Base-by-base conservation (phyloP, 2,329 filamentous ascomycete species). In the Arthrinium phaeospermum region DNA sequence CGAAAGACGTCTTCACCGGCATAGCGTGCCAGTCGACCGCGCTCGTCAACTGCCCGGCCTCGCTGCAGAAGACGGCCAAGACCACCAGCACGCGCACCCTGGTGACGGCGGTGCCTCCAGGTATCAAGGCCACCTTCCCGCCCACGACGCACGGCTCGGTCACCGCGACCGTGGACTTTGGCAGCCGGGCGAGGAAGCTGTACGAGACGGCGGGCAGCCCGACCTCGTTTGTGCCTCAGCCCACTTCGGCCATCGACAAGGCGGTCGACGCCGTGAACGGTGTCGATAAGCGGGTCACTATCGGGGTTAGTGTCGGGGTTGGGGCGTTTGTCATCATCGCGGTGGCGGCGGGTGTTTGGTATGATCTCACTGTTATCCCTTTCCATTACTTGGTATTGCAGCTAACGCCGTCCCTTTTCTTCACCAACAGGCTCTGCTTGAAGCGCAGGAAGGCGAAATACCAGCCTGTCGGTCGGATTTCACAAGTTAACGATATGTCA, bases 31-130 rank as follows among this genome's bases (percentile, higher is more conserved):
- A 78, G 22, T 83, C 84, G 0, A 76, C 81, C 0, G 84, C 82
- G 0, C 71, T 87, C 0, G 75, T 84, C 45, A 85, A 87, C 75
- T 91, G 89, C 73, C 88, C 89, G 0, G 83, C 78, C 0, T 87
- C 86, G 0, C 80, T 86, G 19, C 88, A 89, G 75, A 83, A 78
- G 19, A 86, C 87, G 0, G 80, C 80, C 1, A 82, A 82, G 22
- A 79, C 79, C 2, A 81, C 79, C 0, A 82, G 78, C 0, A 85
- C 82, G 0, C 79, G 78, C 22, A 87, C 85, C 0, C 75, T 84
- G 1, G 79, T 83, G 1, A 84, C 85, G 0, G 77, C 83, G 1
- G 79, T 88, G 3, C 76, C 82, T 0, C 80, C 81, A 0, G 84
- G 86, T 0, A 77, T 76, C 0, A 73, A 79, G 0, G 79, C 83